Evolutionary conservation across 2,329 filamentous ascomycete species (phyloP).

Genomic region (Alternaria longipes): DNA sequence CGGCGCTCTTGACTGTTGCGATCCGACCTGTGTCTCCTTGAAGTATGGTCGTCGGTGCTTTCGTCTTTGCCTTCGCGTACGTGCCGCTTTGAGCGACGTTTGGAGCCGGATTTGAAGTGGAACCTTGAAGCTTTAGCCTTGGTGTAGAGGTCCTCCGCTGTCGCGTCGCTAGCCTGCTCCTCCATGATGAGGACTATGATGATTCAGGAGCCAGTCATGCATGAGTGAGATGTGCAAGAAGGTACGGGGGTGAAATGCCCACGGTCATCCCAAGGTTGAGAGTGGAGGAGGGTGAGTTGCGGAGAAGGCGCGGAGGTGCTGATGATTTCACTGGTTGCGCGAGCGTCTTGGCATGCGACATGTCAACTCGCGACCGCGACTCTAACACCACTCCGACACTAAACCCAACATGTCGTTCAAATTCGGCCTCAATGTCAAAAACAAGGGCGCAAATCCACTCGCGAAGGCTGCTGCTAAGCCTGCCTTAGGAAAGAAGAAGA

Average conservation of each 20-base stretch:
- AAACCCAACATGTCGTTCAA: constrained; percentile 53
- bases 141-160: constrained; percentile 33
- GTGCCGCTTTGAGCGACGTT: constrained; percentile 31
- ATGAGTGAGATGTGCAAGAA: constrained; percentile 19
- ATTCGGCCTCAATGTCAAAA: constrained; percentile 68
- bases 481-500: constrained; percentile 41
- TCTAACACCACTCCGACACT: constrained; percentile 12
- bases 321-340: constrained; percentile 40
- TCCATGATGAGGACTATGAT: constrained; percentile 38
- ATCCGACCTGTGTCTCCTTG: constrained; percentile 27
- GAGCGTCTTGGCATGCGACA: constrained; percentile 31
- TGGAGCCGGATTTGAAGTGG: constrained; percentile 49
- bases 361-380: constrained; percentile 8
- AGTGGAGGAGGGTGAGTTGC: constrained; percentile 16
- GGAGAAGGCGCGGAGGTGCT: constrained; percentile 37
- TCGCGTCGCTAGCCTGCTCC: constrained; percentile 36
- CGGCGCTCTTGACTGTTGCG: constrained; percentile 16
- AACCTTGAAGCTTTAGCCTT: constrained; percentile 48
- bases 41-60: constrained; percentile 8
- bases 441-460: constrained; percentile 56
- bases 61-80: constrained; percentile 21
- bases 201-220: constrained; percentile 20
- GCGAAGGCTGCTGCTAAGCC: constrained; percentile 32
- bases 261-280: constrained; percentile 1
- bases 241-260: constrained; percentile 3